A percentile compares a stretch with the other conserved stretches of the same genome.
These are phyloP conservation scores for Ganoderma leucocontextum DNA, from an alignment of 1,284 basidiomycete genomes.

Conservation along the genomic window DNA sequence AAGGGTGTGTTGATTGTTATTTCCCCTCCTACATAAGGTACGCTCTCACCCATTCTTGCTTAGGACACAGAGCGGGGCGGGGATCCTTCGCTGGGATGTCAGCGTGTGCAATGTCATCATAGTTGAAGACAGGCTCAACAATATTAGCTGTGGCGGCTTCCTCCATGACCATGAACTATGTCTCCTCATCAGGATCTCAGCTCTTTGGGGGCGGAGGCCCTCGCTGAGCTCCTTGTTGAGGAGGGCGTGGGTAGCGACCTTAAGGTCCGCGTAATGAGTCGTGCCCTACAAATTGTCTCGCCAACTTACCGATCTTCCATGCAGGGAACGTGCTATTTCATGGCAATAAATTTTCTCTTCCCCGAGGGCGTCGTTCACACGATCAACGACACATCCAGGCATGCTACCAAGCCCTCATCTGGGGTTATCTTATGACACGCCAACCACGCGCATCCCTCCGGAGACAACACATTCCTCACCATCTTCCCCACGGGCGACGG, in stretches of 20 bases:
- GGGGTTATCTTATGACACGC: conserved; percentile 16
- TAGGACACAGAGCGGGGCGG: conserved; percentile 17
- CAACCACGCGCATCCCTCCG: background rate
- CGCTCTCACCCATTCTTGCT: background rate
- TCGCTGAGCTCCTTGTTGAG: background rate
- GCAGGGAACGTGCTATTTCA: conserved; percentile 28
- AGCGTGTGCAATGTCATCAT: conserved; percentile 25
- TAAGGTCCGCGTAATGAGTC: conserved; percentile 23
- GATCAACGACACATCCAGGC: conserved; percentile 10
- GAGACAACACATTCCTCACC: background rate
- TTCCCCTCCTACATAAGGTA: too few relatives aligned
- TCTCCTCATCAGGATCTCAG: background rate
- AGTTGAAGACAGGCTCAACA: background rate
- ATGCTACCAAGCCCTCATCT: conserved; percentile 15
- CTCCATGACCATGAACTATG: conserved; percentile 16
- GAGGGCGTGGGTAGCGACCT: background rate
- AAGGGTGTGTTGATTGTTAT: conserved; percentile 13
- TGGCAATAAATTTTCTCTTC: conserved; percentile 19
- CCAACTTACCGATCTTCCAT: background rate
- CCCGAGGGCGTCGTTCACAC: background rate
- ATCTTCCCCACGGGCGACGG: background rate
- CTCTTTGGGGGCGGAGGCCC: background rate
- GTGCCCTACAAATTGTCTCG: background rate
- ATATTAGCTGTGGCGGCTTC: conserved; percentile 11
- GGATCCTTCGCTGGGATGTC: conserved; percentile 24